Evolutionary conservation across 2,329 filamentous ascomycete genomes (phyloP), one percentile per base, ranked within the genome.

Genomic region (Aspergillus neoniger): DNA sequence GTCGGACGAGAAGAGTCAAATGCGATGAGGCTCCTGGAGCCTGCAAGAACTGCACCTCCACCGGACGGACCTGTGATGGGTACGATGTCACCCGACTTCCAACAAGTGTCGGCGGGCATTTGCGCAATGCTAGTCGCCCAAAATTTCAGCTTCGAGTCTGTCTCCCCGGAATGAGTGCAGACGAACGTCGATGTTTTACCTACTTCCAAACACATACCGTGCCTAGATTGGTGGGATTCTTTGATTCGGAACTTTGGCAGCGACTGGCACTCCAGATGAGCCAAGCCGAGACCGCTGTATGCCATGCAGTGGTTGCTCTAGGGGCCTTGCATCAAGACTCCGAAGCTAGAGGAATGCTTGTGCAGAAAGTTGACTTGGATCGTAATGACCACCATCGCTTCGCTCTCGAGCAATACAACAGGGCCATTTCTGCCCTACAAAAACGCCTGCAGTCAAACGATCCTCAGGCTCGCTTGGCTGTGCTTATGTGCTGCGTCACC

Each of bases 21-120:
- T 68, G 65, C 50, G 75, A 78, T 52, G 74, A 78, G 61, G 61
- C 61, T 4, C 69, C 68, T 15, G 75, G 73, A 15, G 66, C 64
- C 17, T 79, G 77, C 61, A 61, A 69, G 12, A 72, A 72, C 21
- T 79, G 77, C 61, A 60, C 64, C 6, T 72, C 65, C 8, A 76
- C 76, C 2, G 74, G 75, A 10, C 72, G 76, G 4, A 69, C 70
- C 43, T 79, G 76, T 59, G 76, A 78, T 56, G 75, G 76, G 17
- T 78, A 78, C 62, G 65, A 66, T 39, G 19, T 65, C 14, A 47
- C 52, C 25, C 59, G 59, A 43, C 62, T 64, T 10, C 61, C 61
- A 49, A 44, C 61, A 49, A 44, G 12, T 49, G 30, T n/a, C 38
- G 12, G 10, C 30, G 47, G 14, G 41, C 32, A 7, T 17, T 43